Evolutionary conservation across 2,329 filamentous ascomycete genomes (phyloP).

Genomic region (Fusarium cyanostomum): DNA sequence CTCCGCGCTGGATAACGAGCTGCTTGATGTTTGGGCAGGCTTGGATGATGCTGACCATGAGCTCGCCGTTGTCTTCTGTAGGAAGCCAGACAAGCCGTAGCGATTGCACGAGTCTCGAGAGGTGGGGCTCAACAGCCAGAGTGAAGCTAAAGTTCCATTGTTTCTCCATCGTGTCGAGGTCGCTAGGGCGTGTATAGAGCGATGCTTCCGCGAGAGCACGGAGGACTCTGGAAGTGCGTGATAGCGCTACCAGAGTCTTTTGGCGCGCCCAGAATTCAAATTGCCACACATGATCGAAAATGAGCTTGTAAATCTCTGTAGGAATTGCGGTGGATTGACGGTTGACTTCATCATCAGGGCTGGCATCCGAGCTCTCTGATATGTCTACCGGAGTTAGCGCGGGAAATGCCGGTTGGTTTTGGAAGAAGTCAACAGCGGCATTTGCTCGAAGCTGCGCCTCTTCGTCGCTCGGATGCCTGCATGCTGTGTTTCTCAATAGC

Average conservation of each 20-base stretch:
- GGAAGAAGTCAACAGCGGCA: background rate
- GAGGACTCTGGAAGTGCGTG: background rate
- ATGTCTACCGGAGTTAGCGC: background rate
- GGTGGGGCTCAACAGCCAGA: background rate
- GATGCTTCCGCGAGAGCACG: background rate
- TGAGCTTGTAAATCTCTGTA: background rate
- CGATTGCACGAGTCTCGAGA: background rate
- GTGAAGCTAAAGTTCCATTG: slow-evolving; percentile 4
- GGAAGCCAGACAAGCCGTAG: background rate
- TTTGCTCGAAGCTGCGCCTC: background rate
- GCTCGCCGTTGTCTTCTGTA: background rate
- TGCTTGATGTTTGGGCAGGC: background rate
- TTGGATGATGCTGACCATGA: background rate
- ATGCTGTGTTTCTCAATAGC: background rate
- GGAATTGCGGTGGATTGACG: background rate
- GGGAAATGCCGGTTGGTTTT: accelerated
- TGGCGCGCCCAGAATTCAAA: background rate
- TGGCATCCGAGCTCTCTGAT: too few relatives aligned
- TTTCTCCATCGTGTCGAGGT: background rate
- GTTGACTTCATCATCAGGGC: background rate
- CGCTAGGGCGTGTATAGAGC: background rate
- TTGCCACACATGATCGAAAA: background rate
- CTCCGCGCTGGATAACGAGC: background rate
- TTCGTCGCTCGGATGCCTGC: background rate
- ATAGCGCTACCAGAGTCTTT: slow-evolving; percentile 1